Conservation (phyloP, 2,329 filamentous ascomycete genomes). For the Fragosphaeria purpurea region DNA sequence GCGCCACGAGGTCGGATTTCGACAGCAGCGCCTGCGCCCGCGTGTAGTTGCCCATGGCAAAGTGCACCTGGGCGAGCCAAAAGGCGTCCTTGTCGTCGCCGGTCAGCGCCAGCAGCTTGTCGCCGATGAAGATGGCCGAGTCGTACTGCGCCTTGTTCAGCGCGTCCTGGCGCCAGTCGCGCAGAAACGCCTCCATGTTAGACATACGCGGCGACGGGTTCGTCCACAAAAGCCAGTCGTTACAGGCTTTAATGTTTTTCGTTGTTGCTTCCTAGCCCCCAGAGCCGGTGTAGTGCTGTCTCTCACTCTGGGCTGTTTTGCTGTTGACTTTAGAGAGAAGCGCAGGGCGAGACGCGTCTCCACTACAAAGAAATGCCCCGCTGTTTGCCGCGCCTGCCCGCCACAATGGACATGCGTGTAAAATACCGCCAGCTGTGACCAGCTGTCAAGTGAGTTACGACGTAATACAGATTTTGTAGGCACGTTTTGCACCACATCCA, state of each 20-base stretch:
- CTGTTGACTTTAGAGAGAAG: conserved; percentile 4
- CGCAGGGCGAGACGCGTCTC: conserved; percentile 3
- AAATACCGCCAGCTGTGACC: no score
- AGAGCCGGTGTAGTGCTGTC: no score
- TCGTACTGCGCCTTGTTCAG: conserved; percentile 95
- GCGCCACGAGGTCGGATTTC: conserved; percentile 69
- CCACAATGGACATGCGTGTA: neutral
- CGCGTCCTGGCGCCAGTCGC: conserved; percentile 91
- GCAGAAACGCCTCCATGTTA: conserved; percentile 81
- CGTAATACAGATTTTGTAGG: no score
- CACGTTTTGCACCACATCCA: no score
- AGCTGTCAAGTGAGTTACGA: no score
- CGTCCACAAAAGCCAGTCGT: neutral
- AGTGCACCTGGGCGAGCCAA: conserved; percentile 97
- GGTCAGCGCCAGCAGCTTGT: conserved; percentile 90
- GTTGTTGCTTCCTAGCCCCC: no score
- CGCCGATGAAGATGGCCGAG: conserved; percentile 90
- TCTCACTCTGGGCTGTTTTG: neutral
- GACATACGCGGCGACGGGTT: neutral
- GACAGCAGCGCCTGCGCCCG: conserved; percentile 79
- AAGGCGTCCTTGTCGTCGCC: conserved; percentile 91
- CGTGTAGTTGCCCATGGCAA: conserved; percentile 88
- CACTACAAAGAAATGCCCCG: neutral
- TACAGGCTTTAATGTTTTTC: no score
- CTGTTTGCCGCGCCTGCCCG: conserved; percentile 4